These are phyloP conservation scores for Moringa oleifera DNA, from an alignment of 345 rosid species.

Conservation along the genomic window DNA sequence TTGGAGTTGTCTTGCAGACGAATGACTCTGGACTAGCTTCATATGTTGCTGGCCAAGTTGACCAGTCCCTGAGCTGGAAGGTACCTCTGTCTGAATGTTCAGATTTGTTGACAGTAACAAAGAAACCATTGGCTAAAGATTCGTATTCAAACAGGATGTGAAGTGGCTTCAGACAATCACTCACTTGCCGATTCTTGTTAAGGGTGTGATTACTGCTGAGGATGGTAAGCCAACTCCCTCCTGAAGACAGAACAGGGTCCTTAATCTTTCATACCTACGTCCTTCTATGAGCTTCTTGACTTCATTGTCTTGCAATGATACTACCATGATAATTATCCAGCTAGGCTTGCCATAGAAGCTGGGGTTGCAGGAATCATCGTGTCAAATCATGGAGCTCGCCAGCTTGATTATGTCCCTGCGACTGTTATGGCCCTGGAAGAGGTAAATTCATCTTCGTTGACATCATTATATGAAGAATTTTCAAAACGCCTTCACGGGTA, in stretches of 20 bases:
- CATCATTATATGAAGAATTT: neutral
- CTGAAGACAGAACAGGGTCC: conserved; percentile 3
- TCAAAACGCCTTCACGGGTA: too few relatives aligned
- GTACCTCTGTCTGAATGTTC: conserved; percentile 21
- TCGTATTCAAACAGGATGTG: conserved; percentile 48
- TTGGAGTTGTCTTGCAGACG: conserved; percentile 36
- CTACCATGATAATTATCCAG: conserved; percentile 32
- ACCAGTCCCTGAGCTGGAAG: conserved; percentile 86
- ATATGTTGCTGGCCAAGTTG: conserved; percentile 83
- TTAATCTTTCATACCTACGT: neutral
- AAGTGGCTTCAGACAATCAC: conserved; percentile 94
- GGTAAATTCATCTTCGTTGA: conserved; percentile 30
- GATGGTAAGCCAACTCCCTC: conserved; percentile 46
- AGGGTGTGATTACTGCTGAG: conserved; percentile 90
- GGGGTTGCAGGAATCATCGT: conserved; percentile 95
- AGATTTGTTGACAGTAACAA: neutral
- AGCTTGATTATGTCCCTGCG: conserved; percentile 88
- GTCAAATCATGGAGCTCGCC: conserved; percentile 95
- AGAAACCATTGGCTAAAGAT: neutral
- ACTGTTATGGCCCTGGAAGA: conserved; percentile 85
- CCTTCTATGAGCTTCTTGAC: neutral
- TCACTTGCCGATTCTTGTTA: conserved; percentile 80
- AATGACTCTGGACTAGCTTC: conserved; percentile 87
- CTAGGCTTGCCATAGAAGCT: conserved; percentile 54
- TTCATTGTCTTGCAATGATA: neutral